Conservation (phyloP, 192 early-diverging fungal species). For the Obelidium mucronatum region DNA sequence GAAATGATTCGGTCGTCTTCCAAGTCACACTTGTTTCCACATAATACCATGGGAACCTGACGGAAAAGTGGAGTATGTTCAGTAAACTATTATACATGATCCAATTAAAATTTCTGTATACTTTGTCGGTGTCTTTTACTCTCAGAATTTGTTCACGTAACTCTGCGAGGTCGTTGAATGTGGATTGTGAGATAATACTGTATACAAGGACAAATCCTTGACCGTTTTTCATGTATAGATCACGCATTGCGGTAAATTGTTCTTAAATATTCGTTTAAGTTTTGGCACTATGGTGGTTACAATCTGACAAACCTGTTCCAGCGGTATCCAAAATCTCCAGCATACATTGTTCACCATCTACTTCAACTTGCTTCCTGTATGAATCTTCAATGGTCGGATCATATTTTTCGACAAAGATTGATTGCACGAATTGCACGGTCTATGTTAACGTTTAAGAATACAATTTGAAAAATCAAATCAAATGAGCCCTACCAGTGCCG, state of each 20-base stretch:
- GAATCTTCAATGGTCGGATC: conserved; percentile 99
- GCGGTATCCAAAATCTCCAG: conserved; percentile 98
- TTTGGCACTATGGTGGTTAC: background rate
- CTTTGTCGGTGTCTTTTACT: conserved; percentile 71
- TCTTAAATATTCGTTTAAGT: conserved; percentile 38
- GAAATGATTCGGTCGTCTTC: conserved; percentile 68
- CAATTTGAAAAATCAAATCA: background rate
- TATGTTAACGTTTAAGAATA: conserved; percentile 32
- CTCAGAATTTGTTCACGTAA: conserved; percentile 68
- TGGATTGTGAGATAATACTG: conserved; percentile 70
- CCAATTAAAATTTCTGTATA: conserved; percentile 24
- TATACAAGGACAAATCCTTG: conserved; percentile 72
- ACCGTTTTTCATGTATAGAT: conserved; percentile 76
- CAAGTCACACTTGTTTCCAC: conserved; percentile 72
- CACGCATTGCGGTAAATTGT: conserved; percentile 75
- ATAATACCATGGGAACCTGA: conserved; percentile 70
- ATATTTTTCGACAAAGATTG: conserved; percentile 89
- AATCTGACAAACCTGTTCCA: conserved; percentile 63
- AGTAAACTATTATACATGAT: background rate
- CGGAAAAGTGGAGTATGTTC: no score
- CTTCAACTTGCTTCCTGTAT: conserved; percentile 96
- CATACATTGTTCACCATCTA: conserved; percentile 96
- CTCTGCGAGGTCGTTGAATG: conserved; percentile 69
- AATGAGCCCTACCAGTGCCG: conserved; percentile 64
- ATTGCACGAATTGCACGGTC: conserved; percentile 71